These are phyloP conservation scores for Piromyces sp. DNA, from an alignment of 192 early-diverging fungal species.

Conservation along the genomic window DNA sequence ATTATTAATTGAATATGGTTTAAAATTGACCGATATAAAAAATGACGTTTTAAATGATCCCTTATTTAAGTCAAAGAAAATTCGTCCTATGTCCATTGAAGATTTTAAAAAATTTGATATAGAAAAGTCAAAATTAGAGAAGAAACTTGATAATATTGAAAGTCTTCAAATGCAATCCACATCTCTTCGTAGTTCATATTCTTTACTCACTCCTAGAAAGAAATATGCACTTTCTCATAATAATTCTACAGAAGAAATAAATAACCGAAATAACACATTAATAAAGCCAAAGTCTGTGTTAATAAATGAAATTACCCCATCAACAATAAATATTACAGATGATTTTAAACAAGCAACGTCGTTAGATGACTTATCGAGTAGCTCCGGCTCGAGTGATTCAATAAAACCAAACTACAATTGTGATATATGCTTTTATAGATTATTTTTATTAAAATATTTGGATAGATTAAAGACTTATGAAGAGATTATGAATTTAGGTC, in stretches of 20 bases:
- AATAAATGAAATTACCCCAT: too few relatives aligned
- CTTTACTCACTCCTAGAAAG: not conserved
- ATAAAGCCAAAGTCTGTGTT: too few relatives aligned
- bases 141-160: not conserved
- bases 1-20: constrained; percentile 27
- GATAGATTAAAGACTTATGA: constrained; percentile 43
- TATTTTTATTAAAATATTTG: constrained; percentile 36
- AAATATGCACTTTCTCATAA: not conserved
- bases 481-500: constrained; percentile 20
- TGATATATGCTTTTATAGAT: constrained; percentile 21
- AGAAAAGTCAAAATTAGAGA: not conserved
- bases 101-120: not conserved
- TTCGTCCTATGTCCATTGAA: not conserved
- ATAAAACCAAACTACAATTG: not conserved
- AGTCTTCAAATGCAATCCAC: not conserved
- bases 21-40: constrained; percentile 20
- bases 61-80: not conserved
- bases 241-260: too few relatives aligned
- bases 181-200: not conserved
- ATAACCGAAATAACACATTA: too few relatives aligned
- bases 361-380: not conserved
- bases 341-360: not conserved
- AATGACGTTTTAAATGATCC: not conserved
- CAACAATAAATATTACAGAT: not conserved
- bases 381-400: not conserved